Evolutionary conservation across 1,139 yeast species (phyloP).

Genomic region (Meyerozyma elateridarum): DNA sequence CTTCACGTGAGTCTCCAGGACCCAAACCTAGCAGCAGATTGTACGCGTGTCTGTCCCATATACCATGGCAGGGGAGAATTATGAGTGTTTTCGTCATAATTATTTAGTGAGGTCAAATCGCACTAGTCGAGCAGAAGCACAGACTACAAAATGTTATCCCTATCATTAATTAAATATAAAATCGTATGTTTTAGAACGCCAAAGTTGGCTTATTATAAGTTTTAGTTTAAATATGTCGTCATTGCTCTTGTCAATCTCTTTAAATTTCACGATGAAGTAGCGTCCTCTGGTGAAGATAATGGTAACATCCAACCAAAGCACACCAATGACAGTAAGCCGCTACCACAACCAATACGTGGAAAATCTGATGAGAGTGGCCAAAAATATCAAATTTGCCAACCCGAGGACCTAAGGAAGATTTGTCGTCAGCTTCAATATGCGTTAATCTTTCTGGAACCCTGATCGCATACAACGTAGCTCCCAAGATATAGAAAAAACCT

Average conservation of each 20-base stretch:
- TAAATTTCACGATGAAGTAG: too few relatives aligned
- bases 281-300: slow-evolving; percentile 40
- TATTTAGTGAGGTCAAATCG: neutral
- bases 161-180: too few relatives aligned
- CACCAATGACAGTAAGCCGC: slow-evolving; percentile 77
- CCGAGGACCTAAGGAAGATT: slow-evolving; percentile 13
- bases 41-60: slow-evolving; percentile 41
- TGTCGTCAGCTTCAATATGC: slow-evolving; percentile 46
- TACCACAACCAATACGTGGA: slow-evolving; percentile 74
- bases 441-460: slow-evolving; percentile 70
- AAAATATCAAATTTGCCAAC: slow-evolving; percentile 53
- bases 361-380: slow-evolving; percentile 88
- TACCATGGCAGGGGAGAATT: slow-evolving; percentile 65
- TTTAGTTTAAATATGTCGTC: too few relatives aligned
- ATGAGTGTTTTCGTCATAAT: slow-evolving; percentile 23
- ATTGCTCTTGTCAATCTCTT: too few relatives aligned
- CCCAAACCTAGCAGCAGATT: slow-evolving; percentile 21
- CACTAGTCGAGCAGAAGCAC: too few relatives aligned
- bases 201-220: too few relatives aligned
- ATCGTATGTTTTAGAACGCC: neutral
- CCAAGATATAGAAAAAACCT: slow-evolving; percentile 68
- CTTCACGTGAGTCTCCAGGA: slow-evolving; percentile 36
- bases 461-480: slow-evolving; percentile 75
- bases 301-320: slow-evolving; percentile 60
- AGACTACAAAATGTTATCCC: too few relatives aligned